Percentiles rank a stretch among this genome's conserved stretches.
phyloP scores from a whole-genome alignment of 2,329 filamentous ascomycete species.

The Clonostachys solani region DNA sequence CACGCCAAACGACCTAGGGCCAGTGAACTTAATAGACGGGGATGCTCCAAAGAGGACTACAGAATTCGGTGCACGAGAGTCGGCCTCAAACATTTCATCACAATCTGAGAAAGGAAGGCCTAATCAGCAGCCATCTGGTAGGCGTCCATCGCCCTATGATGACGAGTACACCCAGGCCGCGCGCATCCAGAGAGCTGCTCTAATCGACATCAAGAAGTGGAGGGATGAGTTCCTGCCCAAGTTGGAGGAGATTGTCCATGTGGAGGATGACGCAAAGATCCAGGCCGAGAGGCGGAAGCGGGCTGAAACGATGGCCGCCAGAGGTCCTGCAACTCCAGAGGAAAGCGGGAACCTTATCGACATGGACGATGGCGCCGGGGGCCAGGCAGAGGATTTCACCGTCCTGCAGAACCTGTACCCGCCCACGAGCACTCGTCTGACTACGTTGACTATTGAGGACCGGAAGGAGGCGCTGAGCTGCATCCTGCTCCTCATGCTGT shows the following conservation, averaged over 20 bases:
- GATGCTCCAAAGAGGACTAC: too few relatives aligned
- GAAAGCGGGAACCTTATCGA: constrained; percentile 33
- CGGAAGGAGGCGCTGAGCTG: constrained; percentile 64
- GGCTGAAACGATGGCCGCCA: constrained; percentile 32
- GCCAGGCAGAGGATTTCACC: constrained; percentile 31
- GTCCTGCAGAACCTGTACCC: constrained; percentile 47
- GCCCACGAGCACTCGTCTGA: constrained; percentile 48
- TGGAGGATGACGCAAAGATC: constrained; percentile 42
- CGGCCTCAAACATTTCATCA: too few relatives aligned
- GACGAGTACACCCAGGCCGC: constrained; percentile 11
- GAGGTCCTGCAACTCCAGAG: constrained; percentile 23
- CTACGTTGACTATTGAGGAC: constrained; percentile 53
- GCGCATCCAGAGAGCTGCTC: constrained; percentile 43
- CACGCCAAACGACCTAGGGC: constrained; percentile 19
- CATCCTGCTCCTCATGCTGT: constrained; percentile 65
- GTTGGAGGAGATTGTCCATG: constrained; percentile 62
- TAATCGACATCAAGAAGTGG: constrained; percentile 77
- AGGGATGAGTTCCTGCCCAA: constrained; percentile 63
- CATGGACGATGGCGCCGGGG: constrained; percentile 26
- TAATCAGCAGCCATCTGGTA: constrained; percentile 4
- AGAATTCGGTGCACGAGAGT: neutral
- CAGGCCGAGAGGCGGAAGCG: constrained; percentile 40
- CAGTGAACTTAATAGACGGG: constrained; percentile 9
- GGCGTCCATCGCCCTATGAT: neutral
- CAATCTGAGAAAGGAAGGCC: neutral